These are phyloP conservation scores for Serendipita indica DNA, from an alignment of 768 basidiomycete genomes.

Conservation along the genomic window DNA sequence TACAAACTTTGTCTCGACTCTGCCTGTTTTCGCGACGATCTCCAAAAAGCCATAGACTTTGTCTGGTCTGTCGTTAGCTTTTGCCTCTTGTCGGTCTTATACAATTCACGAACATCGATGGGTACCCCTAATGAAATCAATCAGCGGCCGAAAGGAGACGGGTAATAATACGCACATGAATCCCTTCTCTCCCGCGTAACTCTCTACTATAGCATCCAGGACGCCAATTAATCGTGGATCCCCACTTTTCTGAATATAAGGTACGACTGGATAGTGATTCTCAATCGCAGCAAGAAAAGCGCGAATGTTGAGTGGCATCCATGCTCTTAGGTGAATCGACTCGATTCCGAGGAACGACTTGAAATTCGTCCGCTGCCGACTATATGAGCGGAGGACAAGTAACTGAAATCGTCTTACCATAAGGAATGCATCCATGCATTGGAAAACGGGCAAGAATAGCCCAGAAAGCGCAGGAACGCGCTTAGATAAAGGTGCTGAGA, in stretches of 20 bases:
- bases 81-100: neutral
- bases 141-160: neutral
- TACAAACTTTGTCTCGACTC: neutral
- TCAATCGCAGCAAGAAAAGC: neutral
- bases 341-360: neutral
- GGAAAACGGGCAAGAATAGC: neutral
- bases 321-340: neutral
- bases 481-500: neutral
- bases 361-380: neutral
- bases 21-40: neutral
- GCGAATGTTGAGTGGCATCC: neutral
- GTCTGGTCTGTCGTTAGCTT: neutral
- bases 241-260: neutral
- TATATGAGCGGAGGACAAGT: neutral
- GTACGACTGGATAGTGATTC: neutral
- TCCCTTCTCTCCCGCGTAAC: neutral
- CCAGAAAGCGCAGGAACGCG: neutral
- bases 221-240: neutral
- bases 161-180: neutral
- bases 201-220: neutral
- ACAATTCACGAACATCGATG: neutral
- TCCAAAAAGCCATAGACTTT: slow-evolving; percentile 4
- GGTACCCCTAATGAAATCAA: neutral
- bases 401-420: neutral
- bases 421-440: neutral